Base-by-base conservation (phyloP, 1,139 yeast genomes). In the Yamadazyma mexicana region DNA sequence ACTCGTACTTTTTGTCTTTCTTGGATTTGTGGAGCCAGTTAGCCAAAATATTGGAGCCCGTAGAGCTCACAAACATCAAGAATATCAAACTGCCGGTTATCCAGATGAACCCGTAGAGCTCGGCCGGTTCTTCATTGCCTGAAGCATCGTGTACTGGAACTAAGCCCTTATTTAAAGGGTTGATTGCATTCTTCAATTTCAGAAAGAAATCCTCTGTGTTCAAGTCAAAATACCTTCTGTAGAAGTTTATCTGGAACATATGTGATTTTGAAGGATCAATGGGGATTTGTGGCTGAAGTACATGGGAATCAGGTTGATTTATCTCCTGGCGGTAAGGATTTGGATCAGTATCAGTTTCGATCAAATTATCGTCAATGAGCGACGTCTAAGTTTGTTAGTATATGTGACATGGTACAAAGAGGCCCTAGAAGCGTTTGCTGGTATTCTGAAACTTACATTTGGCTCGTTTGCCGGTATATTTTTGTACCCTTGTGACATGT, bases 41-140 rank as follows among this genome's bases (percentile, higher is more conserved):
- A 57, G 70, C 28, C 32, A 71, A 49, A 12, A 70, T 46, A 40
- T 70, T 69, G 12, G 74, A 59, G 2, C 73, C 76, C 0, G 95
- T 84, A 28, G 87, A 77, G 39, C 89, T 75, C 43, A 87, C 83
- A 63, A 87, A 87, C 59, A 87, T 69, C 31, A 81, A 67, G 47
- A 85, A 81, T 1, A 86, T 79, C 39, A 86, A 76, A 0, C 95
- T 83, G 0, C 88, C 87, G 10, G 89, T 83, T 34, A 87, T 80
- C 96, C 96, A 87, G 33, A 87, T 68, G 20, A 89, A 85, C 1
- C 95, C 95, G 54, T 87, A 87, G 38, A 87, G 62, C 54, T 87
- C 96, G 2, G 81, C 72, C 4, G 62, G 59, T 10, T 65, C 66
- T 17, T 47, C 45, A 32, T 66, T 67, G 3, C 8, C 17, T n/a